Conservation (phyloP, 768 basidiomycete species). For the Lepiota venenata region DNA sequence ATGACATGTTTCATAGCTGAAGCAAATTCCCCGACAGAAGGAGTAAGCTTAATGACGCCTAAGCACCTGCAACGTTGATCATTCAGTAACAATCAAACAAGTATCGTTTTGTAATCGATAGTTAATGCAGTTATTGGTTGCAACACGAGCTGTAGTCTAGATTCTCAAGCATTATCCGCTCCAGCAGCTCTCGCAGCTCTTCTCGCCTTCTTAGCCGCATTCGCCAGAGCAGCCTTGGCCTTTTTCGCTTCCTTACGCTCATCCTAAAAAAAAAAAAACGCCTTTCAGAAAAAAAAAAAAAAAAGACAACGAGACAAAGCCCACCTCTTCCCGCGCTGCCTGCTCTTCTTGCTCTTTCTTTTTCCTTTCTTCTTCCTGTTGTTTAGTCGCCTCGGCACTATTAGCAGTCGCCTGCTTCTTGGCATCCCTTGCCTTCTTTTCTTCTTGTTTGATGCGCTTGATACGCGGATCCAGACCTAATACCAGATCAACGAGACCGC, state of each 20-base stretch:
- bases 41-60: too few relatives aligned
- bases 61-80: too few relatives aligned
- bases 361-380: conserved; percentile 73
- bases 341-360: conserved; percentile 69
- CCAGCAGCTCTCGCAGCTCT: conserved; percentile 56
- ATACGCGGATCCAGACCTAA: conserved; percentile 88
- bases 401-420: conserved; percentile 63
- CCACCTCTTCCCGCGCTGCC: conserved; percentile 83
- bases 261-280: conserved; percentile 29
- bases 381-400: conserved; percentile 64
- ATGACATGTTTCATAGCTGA: too few relatives aligned
- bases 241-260: conserved; percentile 79
- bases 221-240: conserved; percentile 81
- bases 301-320: conserved; percentile 13
- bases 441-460: conserved; percentile 94
- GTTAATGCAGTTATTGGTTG: too few relatives aligned
- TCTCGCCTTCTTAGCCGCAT: conserved; percentile 88
- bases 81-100: too few relatives aligned
- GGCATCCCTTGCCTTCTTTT: conserved; percentile 90
- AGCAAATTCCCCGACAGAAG: too few relatives aligned
- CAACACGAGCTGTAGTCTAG: too few relatives aligned
- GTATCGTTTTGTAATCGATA: too few relatives aligned
- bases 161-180: conserved; percentile 18
- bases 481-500: conserved; percentile 82
- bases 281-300: not conserved